Evolutionary conservation across 176 grass and related monocot genomes (phyloP), one percentile per base, ranked within the genome.

Genomic region (Oropetium thomaeum): DNA sequence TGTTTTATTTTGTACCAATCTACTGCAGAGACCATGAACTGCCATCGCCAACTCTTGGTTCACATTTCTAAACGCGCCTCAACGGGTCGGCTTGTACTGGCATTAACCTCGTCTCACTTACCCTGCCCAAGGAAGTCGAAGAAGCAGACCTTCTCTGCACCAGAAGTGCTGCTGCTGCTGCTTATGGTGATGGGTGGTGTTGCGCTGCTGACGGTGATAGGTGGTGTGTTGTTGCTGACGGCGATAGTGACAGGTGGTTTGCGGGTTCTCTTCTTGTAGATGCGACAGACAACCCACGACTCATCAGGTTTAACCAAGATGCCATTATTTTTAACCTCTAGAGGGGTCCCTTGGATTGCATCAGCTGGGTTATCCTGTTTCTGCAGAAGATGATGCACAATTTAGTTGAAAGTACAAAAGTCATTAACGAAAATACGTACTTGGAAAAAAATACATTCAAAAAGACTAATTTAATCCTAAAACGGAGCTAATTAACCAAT

Each of bases 311-410:
- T 35, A 15, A 77, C 15, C 31, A 28, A 2, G 0, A 53, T 16
- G 10, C 43, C 6, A 17, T 16, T 31, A 14, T 17, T 34, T 43
- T 8, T 5, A 2, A 27, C 2, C 34, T 3, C 26, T 55, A 33
- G 11, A 1, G 14, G 14, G 5, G 12, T 22, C 4, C 1, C 32
- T 1, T 0, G 1, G 2, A 17, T 6, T 11, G 42, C 20, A 5
- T 10, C 20, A 10, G 20, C n/a, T 5, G 5, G 20, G 9, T 33
- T 14, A 19, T 37, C 41, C 16, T 26, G 25, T 35, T 64, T 37
- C 74, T 77, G n/a, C 29, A 16, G 0, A 48, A 16, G 0, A 48
- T 27, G 4, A 2, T 16, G 15, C 11, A 25, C 1, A 51, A 13
- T 2, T 26, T 5, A 3, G 61, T 62, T 32, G 10, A 15, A 2